These are phyloP conservation scores for Beauveria scarabaeidicola DNA, from an alignment of 2,329 filamentous ascomycete species.

Conservation along the genomic window DNA sequence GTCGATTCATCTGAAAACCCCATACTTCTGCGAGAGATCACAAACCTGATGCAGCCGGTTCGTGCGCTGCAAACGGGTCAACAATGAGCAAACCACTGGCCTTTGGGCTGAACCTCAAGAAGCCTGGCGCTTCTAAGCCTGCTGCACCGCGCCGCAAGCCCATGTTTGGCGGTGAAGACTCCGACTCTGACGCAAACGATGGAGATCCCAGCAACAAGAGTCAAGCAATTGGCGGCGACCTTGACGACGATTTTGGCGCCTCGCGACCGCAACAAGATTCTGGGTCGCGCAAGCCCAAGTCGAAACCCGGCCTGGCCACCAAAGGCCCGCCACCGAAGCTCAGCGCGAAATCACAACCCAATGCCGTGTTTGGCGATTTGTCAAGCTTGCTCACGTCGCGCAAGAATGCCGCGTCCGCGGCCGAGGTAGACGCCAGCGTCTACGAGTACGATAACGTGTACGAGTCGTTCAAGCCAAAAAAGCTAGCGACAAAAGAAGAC, in stretches of 20 bases:
- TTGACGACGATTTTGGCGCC: constrained; percentile 35
- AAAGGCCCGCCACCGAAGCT: constrained; percentile 34
- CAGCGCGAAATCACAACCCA: constrained; percentile 33
- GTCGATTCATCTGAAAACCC: neutral
- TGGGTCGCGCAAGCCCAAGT: constrained; percentile 22
- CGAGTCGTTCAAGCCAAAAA: constrained; percentile 63
- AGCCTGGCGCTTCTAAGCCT: constrained; percentile 41
- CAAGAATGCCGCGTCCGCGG: constrained; percentile 55
- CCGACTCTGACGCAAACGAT: constrained; percentile 40
- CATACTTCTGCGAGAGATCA: neutral
- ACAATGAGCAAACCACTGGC: constrained; percentile 41
- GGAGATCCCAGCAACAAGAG: constrained; percentile 28
- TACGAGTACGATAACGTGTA: constrained; percentile 84
- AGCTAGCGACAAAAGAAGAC: constrained; percentile 45
- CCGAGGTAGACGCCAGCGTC: constrained; percentile 61
- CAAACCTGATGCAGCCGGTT: neutral
- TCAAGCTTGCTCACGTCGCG: constrained; percentile 56
- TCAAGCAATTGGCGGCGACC: constrained; percentile 56
- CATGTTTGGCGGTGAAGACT: constrained; percentile 48
- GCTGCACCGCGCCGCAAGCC: constrained; percentile 42
- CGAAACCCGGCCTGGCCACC: constrained; percentile 25
- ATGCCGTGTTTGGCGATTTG: constrained; percentile 53
- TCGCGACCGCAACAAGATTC: constrained; percentile 5
- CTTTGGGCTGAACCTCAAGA: constrained; percentile 55
- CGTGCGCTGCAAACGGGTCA: neutral